These are phyloP conservation scores for Aspergillus hortae DNA, from an alignment of 2,329 filamentous ascomycete species.

Conservation along the genomic window DNA sequence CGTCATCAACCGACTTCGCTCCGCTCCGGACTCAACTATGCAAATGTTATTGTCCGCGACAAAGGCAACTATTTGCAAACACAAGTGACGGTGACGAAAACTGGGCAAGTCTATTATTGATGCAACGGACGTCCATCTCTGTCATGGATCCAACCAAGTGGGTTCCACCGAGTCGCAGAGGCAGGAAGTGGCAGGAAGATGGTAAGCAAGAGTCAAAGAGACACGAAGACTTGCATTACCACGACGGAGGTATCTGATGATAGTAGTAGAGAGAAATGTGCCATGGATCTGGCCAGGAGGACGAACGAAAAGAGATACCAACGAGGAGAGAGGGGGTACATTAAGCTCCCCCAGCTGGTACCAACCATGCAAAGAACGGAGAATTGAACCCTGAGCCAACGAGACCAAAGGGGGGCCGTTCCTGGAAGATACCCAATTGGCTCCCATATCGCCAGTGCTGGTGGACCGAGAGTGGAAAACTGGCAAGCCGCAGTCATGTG, in stretches of 20 bases:
- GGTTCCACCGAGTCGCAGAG: neutral
- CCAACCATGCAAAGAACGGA: neutral
- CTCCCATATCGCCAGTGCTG: neutral
- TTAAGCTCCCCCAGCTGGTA: too few relatives aligned
- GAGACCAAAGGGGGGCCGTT: neutral
- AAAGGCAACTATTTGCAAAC: neutral
- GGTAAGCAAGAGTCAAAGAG: neutral
- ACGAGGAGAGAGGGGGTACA: neutral
- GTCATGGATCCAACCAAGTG: neutral
- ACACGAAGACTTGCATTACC: neutral
- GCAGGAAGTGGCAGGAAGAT: neutral
- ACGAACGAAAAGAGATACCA: neutral
- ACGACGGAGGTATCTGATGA: neutral
- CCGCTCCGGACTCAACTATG: neutral
- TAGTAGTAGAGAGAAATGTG: neutral
- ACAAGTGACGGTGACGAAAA: neutral
- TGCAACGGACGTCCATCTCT: neutral
- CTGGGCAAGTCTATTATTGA: neutral
- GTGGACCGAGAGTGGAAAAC: neutral
- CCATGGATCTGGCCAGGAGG: neutral
- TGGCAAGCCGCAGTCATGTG: neutral
- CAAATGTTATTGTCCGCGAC: neutral
- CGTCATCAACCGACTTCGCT: neutral
- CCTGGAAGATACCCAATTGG: neutral
- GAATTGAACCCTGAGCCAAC: neutral